Evolutionary conservation across 2,329 filamentous ascomycete genomes (phyloP).

Genomic region (Thelonectria blattea): DNA sequence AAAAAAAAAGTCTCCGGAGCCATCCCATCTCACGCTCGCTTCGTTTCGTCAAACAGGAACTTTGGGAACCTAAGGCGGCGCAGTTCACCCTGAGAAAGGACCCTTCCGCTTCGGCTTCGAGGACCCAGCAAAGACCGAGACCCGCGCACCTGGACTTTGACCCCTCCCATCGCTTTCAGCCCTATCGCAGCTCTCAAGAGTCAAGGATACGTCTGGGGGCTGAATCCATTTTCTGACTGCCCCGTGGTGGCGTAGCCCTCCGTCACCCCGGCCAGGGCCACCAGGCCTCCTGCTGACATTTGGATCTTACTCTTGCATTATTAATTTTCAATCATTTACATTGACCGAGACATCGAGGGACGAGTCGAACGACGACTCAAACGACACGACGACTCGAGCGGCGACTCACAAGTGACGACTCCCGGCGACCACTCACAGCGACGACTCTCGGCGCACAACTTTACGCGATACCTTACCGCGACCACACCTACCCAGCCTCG

Average conservation of each 20-base stretch:
- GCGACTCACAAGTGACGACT: too few relatives aligned
- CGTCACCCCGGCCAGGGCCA: slow-evolving; percentile 26
- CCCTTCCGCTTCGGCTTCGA: not conserved
- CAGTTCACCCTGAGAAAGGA: slow-evolving; percentile 6
- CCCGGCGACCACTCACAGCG: too few relatives aligned
- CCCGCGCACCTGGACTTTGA: slow-evolving; percentile 22
- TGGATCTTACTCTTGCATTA: slow-evolving; percentile 20
- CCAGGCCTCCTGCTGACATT: slow-evolving; percentile 39
- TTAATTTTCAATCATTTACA: slow-evolving; percentile 7
- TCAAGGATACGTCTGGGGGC: slow-evolving; percentile 16
- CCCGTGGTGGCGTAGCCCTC: slow-evolving; percentile 38
- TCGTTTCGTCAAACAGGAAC: slow-evolving; percentile 10
- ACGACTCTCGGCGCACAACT: too few relatives aligned
- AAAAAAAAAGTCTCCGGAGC: slow-evolving; percentile 14
- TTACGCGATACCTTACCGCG: too few relatives aligned
- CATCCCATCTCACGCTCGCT: slow-evolving; percentile 18
- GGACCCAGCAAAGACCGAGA: not conserved
- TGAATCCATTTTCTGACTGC: slow-evolving; percentile 30
- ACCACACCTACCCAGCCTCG: not conserved
- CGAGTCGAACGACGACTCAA: too few relatives aligned
- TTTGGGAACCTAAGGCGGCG: slow-evolving; percentile 17
- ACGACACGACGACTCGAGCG: too few relatives aligned
- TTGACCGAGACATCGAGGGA: not conserved
- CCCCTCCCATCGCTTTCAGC: slow-evolving; percentile 36
- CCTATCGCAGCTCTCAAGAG: slow-evolving; percentile 28